Conservation (phyloP, 2,329 filamentous ascomycete genomes). For the Blumeria graminis region DNA sequence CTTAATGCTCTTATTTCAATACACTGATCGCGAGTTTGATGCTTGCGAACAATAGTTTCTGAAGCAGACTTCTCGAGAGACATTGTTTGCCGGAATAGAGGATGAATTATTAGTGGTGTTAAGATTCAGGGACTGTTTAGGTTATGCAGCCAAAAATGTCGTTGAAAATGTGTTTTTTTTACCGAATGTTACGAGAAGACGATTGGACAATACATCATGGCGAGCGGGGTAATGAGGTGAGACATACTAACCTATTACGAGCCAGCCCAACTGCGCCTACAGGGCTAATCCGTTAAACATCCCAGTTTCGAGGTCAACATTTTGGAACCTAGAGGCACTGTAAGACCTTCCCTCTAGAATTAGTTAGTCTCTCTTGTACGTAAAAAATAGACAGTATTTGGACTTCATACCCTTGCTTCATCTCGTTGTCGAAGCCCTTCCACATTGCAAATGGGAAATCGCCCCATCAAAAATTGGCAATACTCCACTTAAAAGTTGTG, state of each 20-base stretch:
- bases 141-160: background rate
- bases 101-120: background rate
- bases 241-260: background rate
- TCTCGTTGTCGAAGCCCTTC: too few species aligned
- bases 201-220: background rate
- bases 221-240: background rate
- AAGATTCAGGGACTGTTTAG: background rate
- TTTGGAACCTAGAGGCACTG: background rate
- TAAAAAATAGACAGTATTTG: too few species aligned
- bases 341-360: too few species aligned
- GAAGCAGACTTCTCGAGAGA: background rate
- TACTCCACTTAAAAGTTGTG: too few species aligned
- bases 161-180: background rate
- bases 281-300: background rate
- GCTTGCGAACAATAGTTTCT: background rate
- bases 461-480: too few species aligned
- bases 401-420: too few species aligned
- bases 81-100: background rate
- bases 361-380: too few species aligned
- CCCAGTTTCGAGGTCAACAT: background rate
- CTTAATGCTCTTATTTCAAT: background rate
- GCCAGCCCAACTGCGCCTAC: background rate
- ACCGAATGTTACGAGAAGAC: background rate
- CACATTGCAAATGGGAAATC: too few species aligned
- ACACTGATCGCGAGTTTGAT: background rate